Base-by-base conservation (phyloP, 2,329 filamentous ascomycete species). In the Pleomassaria siparia region DNA sequence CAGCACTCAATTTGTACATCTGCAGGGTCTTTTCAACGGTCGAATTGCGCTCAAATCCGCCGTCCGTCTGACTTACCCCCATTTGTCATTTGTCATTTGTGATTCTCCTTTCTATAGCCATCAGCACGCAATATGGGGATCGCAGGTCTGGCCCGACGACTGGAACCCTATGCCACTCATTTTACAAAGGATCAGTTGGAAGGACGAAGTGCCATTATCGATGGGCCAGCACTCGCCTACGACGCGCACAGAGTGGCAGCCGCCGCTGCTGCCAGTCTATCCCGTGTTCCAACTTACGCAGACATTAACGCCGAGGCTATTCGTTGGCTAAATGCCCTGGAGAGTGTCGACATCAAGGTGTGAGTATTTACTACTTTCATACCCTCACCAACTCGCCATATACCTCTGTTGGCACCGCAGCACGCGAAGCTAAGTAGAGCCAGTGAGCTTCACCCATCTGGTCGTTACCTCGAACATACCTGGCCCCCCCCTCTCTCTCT, bases 161-260 rank as follows among this genome's bases (percentile, higher is more conserved):
- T 68, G 18, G 59, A 68, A 41, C 62, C 60, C n/a, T 69, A 67
- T 51, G 58, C 62, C 36, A 58, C 49, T 57, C 56, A 45, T 20
- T 60, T 51, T 46, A 55, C 56, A 9, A 42, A 50, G 18, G 36
- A 58, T 24, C 50, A 63, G 13, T 50, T 68, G 21, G 30, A 56
- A 37, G 63, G 60, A 11, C 64, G 61, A 37, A 46, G 51, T 2
- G 66, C 63, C 18, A 55, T 84, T 36, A 82, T 95, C 46, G 91
- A 96, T 64, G 91, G 90, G 0, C 90, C 91, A 4, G 85, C 84
- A 2, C 73, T 95, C 21, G 88, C 89, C 1, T 87, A 92, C 65
- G 81, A 89, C 66, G 75, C 91, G 32, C 83, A 87, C 50, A 63
- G 58, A 29, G 44, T 64, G 37, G 74, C 83, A 42, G 70, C 82